These are phyloP conservation scores for Phaffia australis DNA, from an alignment of 768 basidiomycete genomes.

Conservation along the genomic window DNA sequence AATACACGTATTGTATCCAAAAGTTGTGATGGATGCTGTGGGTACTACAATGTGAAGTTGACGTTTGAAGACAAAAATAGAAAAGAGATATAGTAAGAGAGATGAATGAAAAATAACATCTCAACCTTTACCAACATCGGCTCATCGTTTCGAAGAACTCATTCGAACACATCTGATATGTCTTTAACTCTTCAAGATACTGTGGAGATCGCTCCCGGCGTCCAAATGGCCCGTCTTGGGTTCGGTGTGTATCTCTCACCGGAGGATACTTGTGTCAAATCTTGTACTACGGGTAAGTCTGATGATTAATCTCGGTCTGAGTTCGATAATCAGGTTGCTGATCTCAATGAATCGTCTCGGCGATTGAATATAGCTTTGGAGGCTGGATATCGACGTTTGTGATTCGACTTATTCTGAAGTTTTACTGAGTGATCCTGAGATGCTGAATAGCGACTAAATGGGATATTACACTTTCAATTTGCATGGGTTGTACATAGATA, in stretches of 20 bases:
- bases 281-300: not conserved
- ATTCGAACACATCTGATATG: not conserved
- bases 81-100: not conserved
- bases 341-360: too few relatives aligned
- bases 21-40: too few relatives aligned
- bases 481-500: not conserved
- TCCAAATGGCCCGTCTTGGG: constrained; percentile 1
- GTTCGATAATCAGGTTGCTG: too few relatives aligned
- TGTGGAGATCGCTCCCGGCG: not conserved
- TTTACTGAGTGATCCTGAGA: not conserved
- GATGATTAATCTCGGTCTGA: too few relatives aligned
- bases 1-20: too few relatives aligned
- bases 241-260: constrained; percentile 4
- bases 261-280: not conserved
- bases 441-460: not conserved
- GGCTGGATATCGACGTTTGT: constrained; percentile 3
- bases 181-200: not conserved
- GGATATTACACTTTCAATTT: too few relatives aligned
- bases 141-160: not conserved
- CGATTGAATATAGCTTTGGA: not conserved
- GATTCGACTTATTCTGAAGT: not conserved
- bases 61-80: not conserved
- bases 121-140: not conserved
- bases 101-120: not conserved
- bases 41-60: too few relatives aligned